A percentile compares a stretch with the other conserved stretches of the same genome.
Evolutionary conservation across 176 grass and related monocot genomes (phyloP).

Genomic region (Oryza coarctata): DNA sequence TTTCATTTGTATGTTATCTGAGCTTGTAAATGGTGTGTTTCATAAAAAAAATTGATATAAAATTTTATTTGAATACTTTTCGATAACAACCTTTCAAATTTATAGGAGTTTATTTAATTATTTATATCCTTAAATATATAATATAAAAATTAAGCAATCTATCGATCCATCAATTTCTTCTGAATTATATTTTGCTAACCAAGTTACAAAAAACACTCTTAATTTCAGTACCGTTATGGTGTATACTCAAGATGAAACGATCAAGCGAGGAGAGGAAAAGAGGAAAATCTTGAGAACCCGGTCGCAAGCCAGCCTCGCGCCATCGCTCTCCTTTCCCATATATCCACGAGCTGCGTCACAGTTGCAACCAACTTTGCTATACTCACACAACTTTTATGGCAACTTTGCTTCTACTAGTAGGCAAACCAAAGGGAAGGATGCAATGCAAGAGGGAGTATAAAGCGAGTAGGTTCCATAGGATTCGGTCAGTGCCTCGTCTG

Average conservation of each 20-base stretch:
- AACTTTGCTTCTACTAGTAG: conserved; percentile 50
- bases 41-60: too few relatives aligned
- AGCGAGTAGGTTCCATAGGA: conserved; percentile 12
- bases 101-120: too few relatives aligned
- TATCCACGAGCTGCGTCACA: not conserved
- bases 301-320: not conserved
- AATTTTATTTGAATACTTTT: too few relatives aligned
- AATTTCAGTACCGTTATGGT: not conserved
- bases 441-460: not conserved
- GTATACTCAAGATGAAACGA: not conserved
- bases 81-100: too few relatives aligned
- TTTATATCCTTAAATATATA: too few relatives aligned
- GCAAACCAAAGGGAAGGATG: conserved; percentile 35
- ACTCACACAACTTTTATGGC: conserved; percentile 35
- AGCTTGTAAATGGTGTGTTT: too few relatives aligned
- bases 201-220: not conserved
- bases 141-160: too few relatives aligned
- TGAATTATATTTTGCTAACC: not conserved
- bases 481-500: conserved; percentile 11
- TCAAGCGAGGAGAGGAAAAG: too few relatives aligned
- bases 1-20: too few relatives aligned
- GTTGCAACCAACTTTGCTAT: conserved; percentile 8
- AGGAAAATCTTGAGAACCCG: not conserved
- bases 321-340: not conserved
- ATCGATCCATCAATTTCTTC: too few relatives aligned